Percentiles rank a stretch among this genome's conserved stretches.
Evolutionary conservation across 164 flowering plant genomes (phyloP).

Genomic region (Kingdonia uniflora): DNA sequence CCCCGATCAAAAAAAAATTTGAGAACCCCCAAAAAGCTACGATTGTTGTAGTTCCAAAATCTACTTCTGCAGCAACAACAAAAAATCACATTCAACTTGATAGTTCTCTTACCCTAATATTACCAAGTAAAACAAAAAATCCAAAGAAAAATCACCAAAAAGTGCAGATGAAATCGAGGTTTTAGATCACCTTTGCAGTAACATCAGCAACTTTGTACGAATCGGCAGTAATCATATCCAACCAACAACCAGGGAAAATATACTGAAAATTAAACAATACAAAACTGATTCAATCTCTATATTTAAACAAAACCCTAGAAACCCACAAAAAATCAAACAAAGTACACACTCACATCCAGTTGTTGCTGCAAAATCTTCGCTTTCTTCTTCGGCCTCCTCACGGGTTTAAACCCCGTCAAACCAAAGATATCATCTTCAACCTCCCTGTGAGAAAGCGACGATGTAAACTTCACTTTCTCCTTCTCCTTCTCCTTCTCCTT

Average conservation of each 20-base stretch:
- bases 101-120: not conserved
- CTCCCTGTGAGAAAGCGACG: conserved; percentile 44
- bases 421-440: conserved; percentile 64
- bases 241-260: conserved; percentile 46
- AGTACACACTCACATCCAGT: conserved; percentile 44
- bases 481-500: conserved; percentile 18
- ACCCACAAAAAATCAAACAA: conserved; percentile 12
- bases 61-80: conserved; percentile 16
- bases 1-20: no score
- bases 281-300: no score
- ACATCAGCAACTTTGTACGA: conserved; percentile 39
- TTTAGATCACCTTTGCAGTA: conserved; percentile 19
- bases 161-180: conserved; percentile 1
- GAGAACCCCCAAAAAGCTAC: no score
- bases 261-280: conserved; percentile 20
- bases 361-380: conserved; percentile 37
- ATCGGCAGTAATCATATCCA: conserved; percentile 40
- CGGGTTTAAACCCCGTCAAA: conserved; percentile 43
- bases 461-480: conserved; percentile 35
- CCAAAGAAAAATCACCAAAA: not conserved
- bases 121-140: conserved; percentile 4
- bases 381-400: conserved; percentile 71
- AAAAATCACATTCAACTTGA: not conserved
- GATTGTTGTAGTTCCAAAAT: no score
- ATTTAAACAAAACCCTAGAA: conserved; percentile 13